These are phyloP conservation scores for Naganishia randhawae DNA, from an alignment of 768 basidiomycete genomes.

Conservation along the genomic window DNA sequence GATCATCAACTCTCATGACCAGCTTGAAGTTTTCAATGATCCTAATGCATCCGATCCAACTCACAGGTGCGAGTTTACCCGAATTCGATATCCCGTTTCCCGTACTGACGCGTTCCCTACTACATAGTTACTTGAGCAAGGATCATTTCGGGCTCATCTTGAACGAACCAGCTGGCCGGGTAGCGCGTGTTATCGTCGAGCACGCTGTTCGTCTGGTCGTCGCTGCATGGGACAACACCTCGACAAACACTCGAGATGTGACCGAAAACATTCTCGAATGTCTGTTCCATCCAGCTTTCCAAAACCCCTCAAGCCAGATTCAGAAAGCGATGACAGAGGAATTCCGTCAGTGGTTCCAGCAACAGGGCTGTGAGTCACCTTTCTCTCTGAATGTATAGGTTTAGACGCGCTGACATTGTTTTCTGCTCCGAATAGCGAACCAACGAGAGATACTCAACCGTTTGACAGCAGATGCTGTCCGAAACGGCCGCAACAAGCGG, in stretches of 20 bases:
- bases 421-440: conserved; percentile 35
- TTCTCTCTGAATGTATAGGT: background rate
- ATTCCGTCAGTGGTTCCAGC: conserved; percentile 21
- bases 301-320: conserved; percentile 28
- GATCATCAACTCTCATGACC: conserved; percentile 75
- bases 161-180: conserved; percentile 62
- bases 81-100: background rate
- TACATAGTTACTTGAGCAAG: conserved; percentile 25
- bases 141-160: conserved; percentile 31
- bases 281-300: conserved; percentile 49
- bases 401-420: background rate
- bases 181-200: conserved; percentile 65
- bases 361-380: conserved; percentile 16
- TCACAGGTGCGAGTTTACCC: conserved; percentile 40
- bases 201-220: conserved; percentile 65
- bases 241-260: conserved; percentile 39
- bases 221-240: conserved; percentile 73
- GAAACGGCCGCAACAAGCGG: conserved; percentile 41
- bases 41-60: conserved; percentile 70
- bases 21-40: conserved; percentile 83
- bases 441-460: conserved; percentile 43
- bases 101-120: background rate
- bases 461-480: conserved; percentile 41
- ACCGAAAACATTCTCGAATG: conserved; percentile 46
- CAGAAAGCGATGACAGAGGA: conserved; percentile 24